Conservation (phyloP, 2,329 filamentous ascomycete species). For the Ophiocordyceps camponoti-leonardi region DNA sequence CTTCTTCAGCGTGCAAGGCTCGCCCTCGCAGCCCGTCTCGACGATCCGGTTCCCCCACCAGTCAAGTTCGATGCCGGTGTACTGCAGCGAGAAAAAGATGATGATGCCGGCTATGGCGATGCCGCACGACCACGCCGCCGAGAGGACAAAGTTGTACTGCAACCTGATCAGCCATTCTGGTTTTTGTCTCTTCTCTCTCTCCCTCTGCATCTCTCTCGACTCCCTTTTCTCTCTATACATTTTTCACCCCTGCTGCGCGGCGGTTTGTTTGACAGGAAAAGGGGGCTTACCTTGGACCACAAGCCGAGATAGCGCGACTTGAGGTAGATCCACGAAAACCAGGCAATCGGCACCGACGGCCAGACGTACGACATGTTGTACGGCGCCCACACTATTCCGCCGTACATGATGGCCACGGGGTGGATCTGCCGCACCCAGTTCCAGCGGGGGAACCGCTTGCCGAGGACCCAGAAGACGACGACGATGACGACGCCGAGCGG, state of each 20-base stretch:
- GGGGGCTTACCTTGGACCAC: conserved; percentile 21
- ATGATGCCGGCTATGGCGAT: conserved; percentile 32
- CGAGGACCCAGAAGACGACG: conserved; percentile 20
- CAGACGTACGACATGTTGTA: conserved; percentile 35
- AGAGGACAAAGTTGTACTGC: conserved; percentile 36
- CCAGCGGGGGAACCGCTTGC: conserved; percentile 24
- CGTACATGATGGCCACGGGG: conserved; percentile 29
- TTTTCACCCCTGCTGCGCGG: too few relatives aligned
- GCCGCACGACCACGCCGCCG: conserved; percentile 26
- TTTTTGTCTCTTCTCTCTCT: too few relatives aligned
- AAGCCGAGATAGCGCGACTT: conserved; percentile 29
- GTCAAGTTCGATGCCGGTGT: too few relatives aligned
- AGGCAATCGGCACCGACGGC: conserved; percentile 33
- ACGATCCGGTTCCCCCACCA: too few relatives aligned
- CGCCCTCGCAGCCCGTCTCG: too few relatives aligned
- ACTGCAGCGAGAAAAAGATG: conserved; percentile 11
- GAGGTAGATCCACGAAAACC: conserved; percentile 33
- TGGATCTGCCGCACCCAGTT: conserved; percentile 26
- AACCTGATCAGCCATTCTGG: too few relatives aligned
- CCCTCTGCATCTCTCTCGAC: too few relatives aligned
- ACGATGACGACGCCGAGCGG: conserved; percentile 29
- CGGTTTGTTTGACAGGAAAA: too few relatives aligned
- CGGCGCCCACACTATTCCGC: conserved; percentile 26
- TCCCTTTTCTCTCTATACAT: too few relatives aligned
- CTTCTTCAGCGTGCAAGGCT: conserved; percentile 10